A percentile compares a stretch with the other conserved stretches of the same genome.
These are phyloP conservation scores for Sugiyamaella neomexicana DNA, from an alignment of 1,139 yeast genomes.

Conservation along the genomic window DNA sequence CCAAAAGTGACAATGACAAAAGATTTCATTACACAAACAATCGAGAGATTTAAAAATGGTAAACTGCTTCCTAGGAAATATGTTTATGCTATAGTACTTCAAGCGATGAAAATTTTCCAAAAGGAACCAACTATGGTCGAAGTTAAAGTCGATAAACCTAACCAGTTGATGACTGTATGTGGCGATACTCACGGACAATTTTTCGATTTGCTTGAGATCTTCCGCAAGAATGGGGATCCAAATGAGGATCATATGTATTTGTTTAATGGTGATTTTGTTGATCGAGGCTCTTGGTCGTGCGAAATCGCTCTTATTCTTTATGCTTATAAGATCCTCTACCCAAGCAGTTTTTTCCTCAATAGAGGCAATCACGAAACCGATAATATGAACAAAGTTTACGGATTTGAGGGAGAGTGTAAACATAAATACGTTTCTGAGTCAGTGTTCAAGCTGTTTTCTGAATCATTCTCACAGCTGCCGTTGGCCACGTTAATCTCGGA, in stretches of 20 bases:
- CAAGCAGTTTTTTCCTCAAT: slow-evolving; percentile 70
- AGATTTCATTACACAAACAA: slow-evolving; percentile 63
- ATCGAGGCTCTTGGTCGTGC: slow-evolving; percentile 97
- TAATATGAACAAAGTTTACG: slow-evolving; percentile 95
- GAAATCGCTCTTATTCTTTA: slow-evolving; percentile 87
- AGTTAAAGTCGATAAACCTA: slow-evolving; percentile 49
- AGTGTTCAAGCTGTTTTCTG: slow-evolving; percentile 81
- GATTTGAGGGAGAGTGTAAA: slow-evolving; percentile 95
- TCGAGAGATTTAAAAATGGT: slow-evolving; percentile 69
- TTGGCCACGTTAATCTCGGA: slow-evolving; percentile 78
- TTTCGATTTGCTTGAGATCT: slow-evolving; percentile 81
- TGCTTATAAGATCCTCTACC: slow-evolving; percentile 74
- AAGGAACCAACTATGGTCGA: slow-evolving; percentile 78
- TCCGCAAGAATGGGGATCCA: slow-evolving; percentile 70
- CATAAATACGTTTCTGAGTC: slow-evolving; percentile 74
- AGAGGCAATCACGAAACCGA: slow-evolving; percentile 97
- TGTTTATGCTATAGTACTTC: slow-evolving; percentile 78
- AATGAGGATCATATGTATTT: slow-evolving; percentile 67
- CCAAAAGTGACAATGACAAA: slow-evolving; percentile 40
- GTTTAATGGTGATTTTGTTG: slow-evolving; percentile 97
- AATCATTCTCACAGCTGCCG: slow-evolving; percentile 84
- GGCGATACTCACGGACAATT: slow-evolving; percentile 99
- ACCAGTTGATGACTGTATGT: slow-evolving; percentile 66
- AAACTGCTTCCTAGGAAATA: slow-evolving; percentile 75
- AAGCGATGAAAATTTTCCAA: slow-evolving; percentile 63